phyloP scores from a whole-genome alignment of 371 early-diverging fungal genomes.

The Rhizopus microsporus region DNA sequence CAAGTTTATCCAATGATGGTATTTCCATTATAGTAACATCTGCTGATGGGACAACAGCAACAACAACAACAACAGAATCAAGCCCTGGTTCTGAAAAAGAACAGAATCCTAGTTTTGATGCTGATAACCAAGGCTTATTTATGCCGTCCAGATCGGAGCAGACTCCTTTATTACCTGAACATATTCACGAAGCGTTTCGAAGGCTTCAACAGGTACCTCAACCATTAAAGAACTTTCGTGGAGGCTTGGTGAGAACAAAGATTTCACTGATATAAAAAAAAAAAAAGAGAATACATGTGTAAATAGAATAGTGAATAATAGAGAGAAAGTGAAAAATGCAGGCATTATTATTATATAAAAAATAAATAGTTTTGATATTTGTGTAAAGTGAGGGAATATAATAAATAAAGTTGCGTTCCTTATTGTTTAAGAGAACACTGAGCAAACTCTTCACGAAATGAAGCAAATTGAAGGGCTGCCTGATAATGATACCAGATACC shows the following conservation, averaged over 20 bases:
- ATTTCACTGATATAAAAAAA: conserved; percentile 68
- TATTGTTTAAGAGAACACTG: conserved; percentile 21
- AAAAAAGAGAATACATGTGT: conserved; percentile 2
- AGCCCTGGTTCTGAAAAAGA: conserved; percentile 15
- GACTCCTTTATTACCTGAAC: conserved; percentile 79
- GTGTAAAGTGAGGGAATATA: background rate
- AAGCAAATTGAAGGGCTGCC: conserved; percentile 56
- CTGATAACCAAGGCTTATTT: conserved; percentile 65
- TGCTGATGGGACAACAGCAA: background rate
- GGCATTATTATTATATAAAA: background rate
- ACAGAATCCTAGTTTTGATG: conserved; percentile 30
- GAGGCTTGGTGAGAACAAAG: conserved; percentile 75
- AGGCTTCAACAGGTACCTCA: conserved; percentile 72
- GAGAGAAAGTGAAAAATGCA: background rate
- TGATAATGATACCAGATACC: conserved; percentile 71
- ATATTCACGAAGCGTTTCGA: conserved; percentile 91
- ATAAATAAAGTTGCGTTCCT: background rate
- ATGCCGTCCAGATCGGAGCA: conserved; percentile 76
- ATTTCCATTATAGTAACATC: conserved; percentile 4
- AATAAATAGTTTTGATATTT: background rate
- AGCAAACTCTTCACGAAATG: conserved; percentile 37
- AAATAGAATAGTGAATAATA: background rate
- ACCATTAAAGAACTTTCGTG: conserved; percentile 75
- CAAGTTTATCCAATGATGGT: background rate
- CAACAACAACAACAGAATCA: background rate